Percentiles rank a stretch among this genome's conserved stretches.
phyloP scores from a whole-genome alignment of 2,329 filamentous ascomycete species.

The Graphilbum sp. region DNA sequence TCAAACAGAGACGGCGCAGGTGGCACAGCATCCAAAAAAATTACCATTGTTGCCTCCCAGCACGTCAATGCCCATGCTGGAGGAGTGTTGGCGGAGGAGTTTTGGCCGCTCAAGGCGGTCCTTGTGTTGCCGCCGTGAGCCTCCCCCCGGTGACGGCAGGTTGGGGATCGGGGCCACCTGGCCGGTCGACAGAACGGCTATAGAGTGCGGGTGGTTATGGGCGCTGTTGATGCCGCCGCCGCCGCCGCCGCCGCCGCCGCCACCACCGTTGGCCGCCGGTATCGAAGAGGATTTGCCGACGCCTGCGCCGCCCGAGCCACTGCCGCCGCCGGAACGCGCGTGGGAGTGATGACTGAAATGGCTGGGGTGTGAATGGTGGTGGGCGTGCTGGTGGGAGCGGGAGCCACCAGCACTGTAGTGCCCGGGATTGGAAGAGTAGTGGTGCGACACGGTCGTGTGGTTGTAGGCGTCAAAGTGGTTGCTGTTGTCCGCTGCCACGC shows the following conservation, averaged over 20 bases:
- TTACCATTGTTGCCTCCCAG: background rate
- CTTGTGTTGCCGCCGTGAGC: constrained; percentile 37
- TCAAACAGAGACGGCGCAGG: too few species aligned
- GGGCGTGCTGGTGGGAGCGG: constrained; percentile 4
- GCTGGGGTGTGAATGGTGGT: background rate
- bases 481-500: constrained; percentile 12
- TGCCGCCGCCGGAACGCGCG: background rate
- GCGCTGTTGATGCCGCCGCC: constrained; percentile 17
- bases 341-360: constrained; percentile 2
- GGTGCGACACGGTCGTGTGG: background rate
- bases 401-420: too few species aligned
- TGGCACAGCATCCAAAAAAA: too few species aligned
- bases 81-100: constrained; percentile 53
- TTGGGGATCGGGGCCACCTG: constrained; percentile 59
- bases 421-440: constrained; percentile 7
- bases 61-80: background rate
- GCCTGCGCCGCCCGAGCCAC: background rate
- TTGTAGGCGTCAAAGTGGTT: too few species aligned
- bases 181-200: constrained; percentile 66
- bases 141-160: constrained; percentile 13
- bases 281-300: background rate
- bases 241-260: constrained; percentile 17
- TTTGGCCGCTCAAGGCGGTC: constrained; percentile 43
- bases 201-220: constrained; percentile 25
- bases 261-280: background rate